Evolutionary conservation across 306 rosid genomes (phyloP).

Genomic region (Cicer bijugum): DNA sequence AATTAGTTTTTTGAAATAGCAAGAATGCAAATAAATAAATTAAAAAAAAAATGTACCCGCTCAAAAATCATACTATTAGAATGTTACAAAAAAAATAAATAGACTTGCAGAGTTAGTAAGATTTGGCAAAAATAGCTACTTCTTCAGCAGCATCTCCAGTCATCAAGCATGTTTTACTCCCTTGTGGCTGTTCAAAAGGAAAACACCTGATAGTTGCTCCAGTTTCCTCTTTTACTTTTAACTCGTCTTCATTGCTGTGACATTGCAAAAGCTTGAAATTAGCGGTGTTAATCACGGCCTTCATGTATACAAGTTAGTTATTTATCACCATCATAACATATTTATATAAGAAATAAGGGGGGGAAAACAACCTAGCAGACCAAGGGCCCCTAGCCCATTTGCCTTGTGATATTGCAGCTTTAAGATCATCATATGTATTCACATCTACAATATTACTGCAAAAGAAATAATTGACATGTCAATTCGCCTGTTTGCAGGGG

Average conservation of each 20-base stretch:
- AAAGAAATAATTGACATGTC: constrained; percentile 20
- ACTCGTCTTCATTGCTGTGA: constrained; percentile 75
- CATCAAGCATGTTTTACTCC: constrained; percentile 78
- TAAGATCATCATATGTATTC: constrained; percentile 84
- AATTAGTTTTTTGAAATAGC: constrained; percentile 6
- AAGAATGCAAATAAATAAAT: not conserved
- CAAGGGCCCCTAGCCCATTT: constrained; percentile 99
- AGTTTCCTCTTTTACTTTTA: constrained; percentile 92
- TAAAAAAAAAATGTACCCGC: not conserved
- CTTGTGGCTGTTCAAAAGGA: constrained; percentile 85
- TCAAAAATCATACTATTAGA: constrained; percentile 20
- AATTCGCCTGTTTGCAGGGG: constrained; percentile 28
- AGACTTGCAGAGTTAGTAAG: constrained; percentile 57
- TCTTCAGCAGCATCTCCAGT: constrained; percentile 82
- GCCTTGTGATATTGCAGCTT: constrained; percentile 80
- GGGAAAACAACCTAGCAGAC: constrained; percentile 82
- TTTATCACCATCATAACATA: not conserved
- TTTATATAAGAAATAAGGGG: not conserved
- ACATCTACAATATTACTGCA: constrained; percentile 92
- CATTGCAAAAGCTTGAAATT: constrained; percentile 43
- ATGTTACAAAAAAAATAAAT: not conserved
- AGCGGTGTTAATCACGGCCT: constrained; percentile 43
- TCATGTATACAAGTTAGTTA: constrained; percentile 25
- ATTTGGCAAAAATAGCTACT: constrained; percentile 93
- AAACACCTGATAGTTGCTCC: constrained; percentile 96